phyloP scores from a whole-genome alignment of 148 eudicot genomes.

The Suaeda aralocaspica region DNA sequence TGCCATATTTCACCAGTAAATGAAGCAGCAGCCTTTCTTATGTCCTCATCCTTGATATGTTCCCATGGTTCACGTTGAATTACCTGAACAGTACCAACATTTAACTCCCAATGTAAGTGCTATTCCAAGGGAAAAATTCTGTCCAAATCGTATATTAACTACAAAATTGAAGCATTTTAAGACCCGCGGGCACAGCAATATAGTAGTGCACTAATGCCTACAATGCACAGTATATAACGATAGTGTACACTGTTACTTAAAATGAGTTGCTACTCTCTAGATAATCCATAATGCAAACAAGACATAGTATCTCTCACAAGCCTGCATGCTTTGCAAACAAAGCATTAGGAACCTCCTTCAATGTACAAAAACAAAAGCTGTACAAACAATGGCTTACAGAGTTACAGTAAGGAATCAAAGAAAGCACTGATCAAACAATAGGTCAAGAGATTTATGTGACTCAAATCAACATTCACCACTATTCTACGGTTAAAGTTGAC shows the following conservation, averaged over 20 bases:
- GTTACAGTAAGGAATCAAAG: not conserved
- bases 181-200: not conserved
- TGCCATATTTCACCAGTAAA: slow-evolving; percentile 96
- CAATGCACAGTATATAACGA: not conserved
- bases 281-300: not conserved
- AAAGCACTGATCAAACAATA: not conserved
- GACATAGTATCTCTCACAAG: not conserved
- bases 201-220: too few species aligned
- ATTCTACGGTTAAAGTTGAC: too few species aligned
- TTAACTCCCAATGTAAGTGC: not conserved
- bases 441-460: not conserved
- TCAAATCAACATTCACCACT: not conserved
- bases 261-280: not conserved
- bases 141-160: not conserved
- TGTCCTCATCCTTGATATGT: slow-evolving; percentile 73
- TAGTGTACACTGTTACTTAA: not conserved
- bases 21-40: slow-evolving; percentile 80
- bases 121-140: not conserved
- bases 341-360: not conserved
- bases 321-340: not conserved
- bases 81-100: slow-evolving; percentile 38
- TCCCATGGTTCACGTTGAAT: slow-evolving; percentile 99
- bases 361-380: not conserved
- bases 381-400: not conserved
- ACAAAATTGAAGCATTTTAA: not conserved